Base-by-base conservation (phyloP, 2,329 filamentous ascomycete species). In the Penicillium sp. region DNA sequence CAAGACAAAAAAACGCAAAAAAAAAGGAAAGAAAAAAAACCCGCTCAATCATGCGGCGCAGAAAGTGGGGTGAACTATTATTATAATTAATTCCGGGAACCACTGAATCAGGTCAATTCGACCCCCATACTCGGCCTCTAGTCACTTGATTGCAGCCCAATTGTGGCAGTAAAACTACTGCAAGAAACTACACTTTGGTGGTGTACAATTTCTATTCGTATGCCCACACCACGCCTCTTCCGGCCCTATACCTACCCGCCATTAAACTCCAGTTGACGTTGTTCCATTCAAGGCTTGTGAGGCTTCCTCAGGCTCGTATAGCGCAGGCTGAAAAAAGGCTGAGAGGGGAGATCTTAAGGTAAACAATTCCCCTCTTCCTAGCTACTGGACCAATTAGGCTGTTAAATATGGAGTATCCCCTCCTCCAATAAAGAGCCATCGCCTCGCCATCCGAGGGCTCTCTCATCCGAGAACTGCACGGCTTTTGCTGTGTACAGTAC, bases 271-370 rank as follows among this genome's bases (percentile, higher is more conserved):
- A 33, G 30, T 33, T 33, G 30, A 33, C 30, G 9, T 33, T 33
- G 30, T 33, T 10, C 30, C 30, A 33, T 33, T 33, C 30, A 33
- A 33, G 30, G 30, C 30, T 33, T 33, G 4, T 33, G 6, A 33
- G 35, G 35, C 35, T 13, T 37, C 35, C 35, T 37, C 35, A 37
- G 13, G 35, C 45, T 56, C 56, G 60, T 62, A 62, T 62, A 61
- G 28, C 55, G 24, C 53, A 33, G 53, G 53, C 53, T 47, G 35
- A 30, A 30, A 26, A 28, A 30, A 15, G 44, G 44, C 44, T 28
- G 44, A 47, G n/a, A 47, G 1, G 24, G 24, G 13, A 28, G 26
- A 49, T 49, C 15, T n/a, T 8, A 8, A 49, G 9, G 9, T 6
- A 9, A 17, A 37, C 12, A 5, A 15, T 37, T 15, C 35, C 13